Evolutionary conservation across 306 rosid genomes (phyloP), one percentile per base, ranked within the genome.

Genomic region (Castanopsis chinensis): DNA sequence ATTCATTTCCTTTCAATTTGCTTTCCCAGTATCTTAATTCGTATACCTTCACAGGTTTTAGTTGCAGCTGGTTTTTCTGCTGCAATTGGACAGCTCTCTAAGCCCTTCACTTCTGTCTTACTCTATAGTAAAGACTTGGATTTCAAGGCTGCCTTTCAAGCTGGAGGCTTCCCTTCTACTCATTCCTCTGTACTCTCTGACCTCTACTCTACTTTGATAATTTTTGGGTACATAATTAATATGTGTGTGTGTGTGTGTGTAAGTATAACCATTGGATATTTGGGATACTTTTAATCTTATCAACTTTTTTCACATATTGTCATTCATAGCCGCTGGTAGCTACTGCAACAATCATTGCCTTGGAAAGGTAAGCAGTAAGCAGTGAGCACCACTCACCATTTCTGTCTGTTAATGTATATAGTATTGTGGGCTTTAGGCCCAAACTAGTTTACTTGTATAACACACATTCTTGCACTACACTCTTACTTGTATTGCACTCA

Each of bases 141-240:
- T 88, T 4, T 92, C 84, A 94, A 85, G 79, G 71, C 90, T 1
- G 2, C 74, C 78, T 0, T 87, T 86, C 92, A 87, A 72, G 90
- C 97, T 33, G 99, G 97, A 74, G 99, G 99, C 54, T 94, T 94
- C 80, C 97, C 99, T 61, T 94, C 99, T 4, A 79, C 97, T 19
- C 99, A 94, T 84, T 91, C 99, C 78, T 92, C 99, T 57, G 99
- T 94, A 90, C 81, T 91, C 27, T 20, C 71, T 55, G 15, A 1
- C 37, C 49, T 71, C 72, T 19, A 10, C 30, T 72, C 77, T 11
- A 5, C 68, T 69, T 52, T 4, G 55, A 37, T 56, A 11, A 56
- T 43, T 4, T 71, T 1, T 82, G 51, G 23, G 13, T 71, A 2
- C 41, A 33, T 28, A 78, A 56, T 77, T 37, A 7, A 8, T 37